phyloP scores from a whole-genome alignment of 495 filamentous ascomycete genomes.

The Neurospora sp. region DNA sequence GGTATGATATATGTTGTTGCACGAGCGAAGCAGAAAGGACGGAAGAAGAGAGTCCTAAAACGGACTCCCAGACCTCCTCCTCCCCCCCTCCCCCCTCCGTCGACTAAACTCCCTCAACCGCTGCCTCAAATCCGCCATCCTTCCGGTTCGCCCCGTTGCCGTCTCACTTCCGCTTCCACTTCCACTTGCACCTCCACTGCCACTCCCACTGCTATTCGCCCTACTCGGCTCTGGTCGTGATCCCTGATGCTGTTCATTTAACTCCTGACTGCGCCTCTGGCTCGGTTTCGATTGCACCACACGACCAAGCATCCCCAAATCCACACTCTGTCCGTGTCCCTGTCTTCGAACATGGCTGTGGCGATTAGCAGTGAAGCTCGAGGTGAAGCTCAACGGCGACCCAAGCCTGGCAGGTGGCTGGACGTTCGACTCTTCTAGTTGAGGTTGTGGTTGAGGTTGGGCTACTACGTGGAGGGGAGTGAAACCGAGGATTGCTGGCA shows the following conservation, averaged over 20 bases:
- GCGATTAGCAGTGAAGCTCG: constrained; percentile 28
- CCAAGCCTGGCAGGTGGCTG: constrained; percentile 33
- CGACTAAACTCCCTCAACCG: not conserved
- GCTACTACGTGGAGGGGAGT: not conserved
- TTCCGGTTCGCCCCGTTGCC: not conserved
- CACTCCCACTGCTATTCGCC: not conserved
- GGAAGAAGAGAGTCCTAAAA: not conserved
- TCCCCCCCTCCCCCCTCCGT: not conserved
- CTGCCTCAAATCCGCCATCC: not conserved
- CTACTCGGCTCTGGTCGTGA: not conserved
- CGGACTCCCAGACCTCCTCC: not conserved
- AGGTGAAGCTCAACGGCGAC: constrained; percentile 40
- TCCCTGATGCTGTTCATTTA: not conserved
- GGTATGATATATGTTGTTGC: too few relatives aligned
- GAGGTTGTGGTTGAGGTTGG: not conserved
- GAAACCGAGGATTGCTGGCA: not conserved
- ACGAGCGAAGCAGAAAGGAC: too few relatives aligned
- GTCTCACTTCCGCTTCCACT: not conserved
- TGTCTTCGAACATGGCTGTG: constrained; percentile 22
- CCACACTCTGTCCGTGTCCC: constrained; percentile 28
- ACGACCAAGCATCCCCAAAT: constrained; percentile 8
- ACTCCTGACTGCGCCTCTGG: not conserved
- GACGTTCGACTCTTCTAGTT: constrained; percentile 13
- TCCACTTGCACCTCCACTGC: not conserved
- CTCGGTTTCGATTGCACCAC: too few relatives aligned